Evolutionary conservation across 768 basidiomycete genomes (phyloP).

Genomic region (Leccinum pellstonianum): DNA sequence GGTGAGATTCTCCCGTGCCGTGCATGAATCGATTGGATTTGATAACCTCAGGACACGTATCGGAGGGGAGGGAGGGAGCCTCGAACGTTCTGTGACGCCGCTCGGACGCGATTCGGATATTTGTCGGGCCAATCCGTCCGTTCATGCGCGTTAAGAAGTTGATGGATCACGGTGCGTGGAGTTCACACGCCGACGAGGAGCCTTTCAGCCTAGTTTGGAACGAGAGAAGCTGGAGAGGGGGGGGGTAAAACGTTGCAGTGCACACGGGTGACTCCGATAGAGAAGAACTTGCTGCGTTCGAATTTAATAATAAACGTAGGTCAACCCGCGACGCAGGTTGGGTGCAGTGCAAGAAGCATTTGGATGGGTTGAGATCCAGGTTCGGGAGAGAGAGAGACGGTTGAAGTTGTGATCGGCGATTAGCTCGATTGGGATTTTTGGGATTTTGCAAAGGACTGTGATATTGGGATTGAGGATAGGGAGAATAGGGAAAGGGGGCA

Average conservation of each 20-base stretch:
- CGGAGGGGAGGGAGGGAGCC: not conserved
- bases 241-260: not conserved
- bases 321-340: not conserved
- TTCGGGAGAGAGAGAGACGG: not conserved
- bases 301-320: not conserved
- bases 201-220: not conserved
- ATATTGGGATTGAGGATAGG: not conserved
- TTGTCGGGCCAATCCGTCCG: not conserved
- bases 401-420: not conserved
- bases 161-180: not conserved
- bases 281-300: not conserved
- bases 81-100: not conserved
- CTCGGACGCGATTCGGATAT: not conserved
- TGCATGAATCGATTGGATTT: not conserved
- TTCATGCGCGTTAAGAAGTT: not conserved
- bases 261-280: slow-evolving; percentile 10
- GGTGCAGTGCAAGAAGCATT: slow-evolving; percentile 8
- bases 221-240: not conserved
- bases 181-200: not conserved
- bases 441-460: not conserved
- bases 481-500: not conserved
- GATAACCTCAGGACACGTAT: not conserved
- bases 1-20: slow-evolving; percentile 3
- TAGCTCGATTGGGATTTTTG: not conserved
- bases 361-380: slow-evolving; percentile 2